Evolutionary conservation across 306 rosid genomes (phyloP).

Genomic region (Cucumis cinereus): DNA sequence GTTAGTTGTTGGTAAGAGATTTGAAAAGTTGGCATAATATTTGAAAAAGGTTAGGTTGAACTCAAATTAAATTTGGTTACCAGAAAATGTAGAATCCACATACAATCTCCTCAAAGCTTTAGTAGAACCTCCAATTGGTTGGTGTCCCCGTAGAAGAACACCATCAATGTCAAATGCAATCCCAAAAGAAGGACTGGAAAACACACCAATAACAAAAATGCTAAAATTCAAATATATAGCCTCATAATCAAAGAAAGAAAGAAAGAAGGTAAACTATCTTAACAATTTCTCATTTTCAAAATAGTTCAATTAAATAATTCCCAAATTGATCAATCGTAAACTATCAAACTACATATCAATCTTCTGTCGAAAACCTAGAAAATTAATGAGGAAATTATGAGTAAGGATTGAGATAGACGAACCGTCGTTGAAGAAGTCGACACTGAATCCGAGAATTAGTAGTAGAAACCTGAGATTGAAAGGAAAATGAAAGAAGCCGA

Average conservation of each 20-base stretch:
- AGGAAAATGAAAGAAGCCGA: background rate
- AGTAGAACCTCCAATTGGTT: constrained; percentile 73
- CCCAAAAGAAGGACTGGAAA: constrained; percentile 44
- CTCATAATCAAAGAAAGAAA: background rate
- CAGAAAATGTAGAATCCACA: constrained; percentile 13
- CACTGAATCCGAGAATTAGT: background rate
- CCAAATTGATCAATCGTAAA: background rate
- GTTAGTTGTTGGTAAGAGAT: too few relatives aligned
- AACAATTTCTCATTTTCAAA: background rate
- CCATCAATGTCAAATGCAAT: constrained; percentile 96
- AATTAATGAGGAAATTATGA: background rate
- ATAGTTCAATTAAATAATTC: background rate
- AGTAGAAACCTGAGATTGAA: background rate
- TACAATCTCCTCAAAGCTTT: constrained; percentile 48
- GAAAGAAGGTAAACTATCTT: too few relatives aligned
- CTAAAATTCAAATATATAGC: background rate
- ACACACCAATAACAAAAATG: background rate
- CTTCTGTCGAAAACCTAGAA: background rate
- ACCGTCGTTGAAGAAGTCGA: background rate
- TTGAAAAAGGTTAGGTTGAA: too few relatives aligned
- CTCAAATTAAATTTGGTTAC: background rate
- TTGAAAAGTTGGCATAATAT: too few relatives aligned
- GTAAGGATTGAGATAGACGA: background rate
- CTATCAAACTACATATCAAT: background rate
- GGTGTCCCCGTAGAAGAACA: constrained; percentile 58